phyloP scores from a whole-genome alignment of 139 green algal genomes.

The Micromonas commoda region DNA sequence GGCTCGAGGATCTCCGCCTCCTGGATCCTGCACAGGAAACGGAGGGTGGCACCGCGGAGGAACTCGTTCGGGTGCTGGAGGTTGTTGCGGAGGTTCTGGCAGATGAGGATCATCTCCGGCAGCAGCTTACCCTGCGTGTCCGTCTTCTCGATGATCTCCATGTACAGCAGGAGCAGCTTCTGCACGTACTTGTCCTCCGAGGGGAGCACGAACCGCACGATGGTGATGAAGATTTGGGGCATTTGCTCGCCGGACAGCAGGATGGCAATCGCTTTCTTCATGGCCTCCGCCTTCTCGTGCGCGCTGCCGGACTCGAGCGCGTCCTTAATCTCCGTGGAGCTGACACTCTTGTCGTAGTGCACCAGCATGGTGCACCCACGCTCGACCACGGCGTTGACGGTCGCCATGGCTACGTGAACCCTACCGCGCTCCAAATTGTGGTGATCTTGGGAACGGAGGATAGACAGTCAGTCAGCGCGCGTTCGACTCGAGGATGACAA shows the following conservation, averaged over 20 bases:
- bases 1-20: slow-evolving; percentile 98
- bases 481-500: too few relatives aligned
- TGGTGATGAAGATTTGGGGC: slow-evolving; percentile 96
- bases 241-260: slow-evolving; percentile 92
- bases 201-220: slow-evolving; percentile 96
- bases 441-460: too few relatives aligned
- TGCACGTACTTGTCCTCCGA: slow-evolving; percentile 95
- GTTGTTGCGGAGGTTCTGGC: slow-evolving; percentile 99
- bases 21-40: slow-evolving; percentile 91
- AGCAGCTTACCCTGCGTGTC: slow-evolving; percentile 88
- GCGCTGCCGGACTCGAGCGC: slow-evolving; percentile 82
- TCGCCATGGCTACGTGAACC: neutral
- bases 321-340: slow-evolving; percentile 81
- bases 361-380: slow-evolving; percentile 89
- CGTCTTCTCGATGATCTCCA: slow-evolving; percentile 99
- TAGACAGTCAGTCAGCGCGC: too few relatives aligned
- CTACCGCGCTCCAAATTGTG: too few relatives aligned
- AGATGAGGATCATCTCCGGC: slow-evolving; percentile 99
- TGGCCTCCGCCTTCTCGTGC: slow-evolving; percentile 73
- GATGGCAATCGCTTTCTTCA: slow-evolving; percentile 92
- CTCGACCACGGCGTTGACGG: slow-evolving; percentile 48
- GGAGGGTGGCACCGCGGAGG: slow-evolving; percentile 86
- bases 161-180: slow-evolving; percentile 96
- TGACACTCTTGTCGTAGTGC: slow-evolving; percentile 69
- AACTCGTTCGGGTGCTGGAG: slow-evolving; percentile 99